Conservation (phyloP, 1,139 yeast genomes). For the Candida sojae region DNA sequence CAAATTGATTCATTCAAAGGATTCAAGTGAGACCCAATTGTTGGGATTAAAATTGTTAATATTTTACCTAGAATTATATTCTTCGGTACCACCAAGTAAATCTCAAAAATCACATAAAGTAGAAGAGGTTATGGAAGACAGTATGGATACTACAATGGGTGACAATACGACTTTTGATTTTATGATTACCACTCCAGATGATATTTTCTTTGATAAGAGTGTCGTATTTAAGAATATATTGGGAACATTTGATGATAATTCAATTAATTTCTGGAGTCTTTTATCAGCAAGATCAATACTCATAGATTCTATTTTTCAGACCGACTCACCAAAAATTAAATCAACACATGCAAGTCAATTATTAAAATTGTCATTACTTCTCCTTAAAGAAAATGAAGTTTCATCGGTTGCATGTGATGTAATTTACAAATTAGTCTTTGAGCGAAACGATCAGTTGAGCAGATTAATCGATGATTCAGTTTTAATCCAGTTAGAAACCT, state of each 20-base stretch:
- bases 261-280: constrained; percentile 36
- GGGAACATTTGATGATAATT: constrained; percentile 23
- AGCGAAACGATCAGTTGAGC: constrained; percentile 14
- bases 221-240: constrained; percentile 19
- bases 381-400: constrained; percentile 34
- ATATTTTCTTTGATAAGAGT: constrained; percentile 11
- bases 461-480: constrained; percentile 37
- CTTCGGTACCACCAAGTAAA: not conserved
- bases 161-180: constrained; percentile 15
- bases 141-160: constrained; percentile 2
- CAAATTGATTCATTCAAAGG: constrained; percentile 18
- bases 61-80: constrained; percentile 21
- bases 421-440: constrained; percentile 17
- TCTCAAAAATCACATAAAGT: not conserved
- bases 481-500: constrained; percentile 45
- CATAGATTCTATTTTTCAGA: constrained; percentile 6
- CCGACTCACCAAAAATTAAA: not conserved
- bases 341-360: constrained; percentile 15
- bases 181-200: constrained; percentile 6
- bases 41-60: constrained; percentile 32
- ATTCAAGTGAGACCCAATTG: constrained; percentile 20
- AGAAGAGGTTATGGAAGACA: not conserved
- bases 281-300: constrained; percentile 30
- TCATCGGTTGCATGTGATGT: constrained; percentile 23
- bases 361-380: constrained; percentile 47